phyloP scores from a whole-genome alignment of 768 basidiomycete species.

The Tulasnella sp. region DNA sequence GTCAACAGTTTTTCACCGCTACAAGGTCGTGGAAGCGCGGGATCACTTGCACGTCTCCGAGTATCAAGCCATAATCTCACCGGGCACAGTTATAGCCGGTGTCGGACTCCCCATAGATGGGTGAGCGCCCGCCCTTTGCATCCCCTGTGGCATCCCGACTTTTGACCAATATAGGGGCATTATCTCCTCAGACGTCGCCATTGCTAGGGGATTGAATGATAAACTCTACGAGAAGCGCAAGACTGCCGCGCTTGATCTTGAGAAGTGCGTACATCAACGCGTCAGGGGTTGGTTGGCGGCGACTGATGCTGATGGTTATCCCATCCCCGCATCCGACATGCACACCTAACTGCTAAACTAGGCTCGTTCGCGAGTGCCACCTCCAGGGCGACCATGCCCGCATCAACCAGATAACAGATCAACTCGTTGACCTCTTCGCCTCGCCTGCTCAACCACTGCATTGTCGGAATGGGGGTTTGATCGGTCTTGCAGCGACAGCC shows the following conservation, averaged over 20 bases:
- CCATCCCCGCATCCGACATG: not conserved
- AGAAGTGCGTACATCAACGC: slow-evolving; percentile 51
- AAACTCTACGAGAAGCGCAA: slow-evolving; percentile 97
- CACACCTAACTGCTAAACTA: slow-evolving; percentile 16
- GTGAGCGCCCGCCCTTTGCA: no score
- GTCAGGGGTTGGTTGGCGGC: not conserved
- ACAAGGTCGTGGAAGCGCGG: not conserved
- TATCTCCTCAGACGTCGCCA: slow-evolving; percentile 55
- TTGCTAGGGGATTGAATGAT: slow-evolving; percentile 75
- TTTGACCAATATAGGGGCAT: not conserved
- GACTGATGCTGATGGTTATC: not conserved
- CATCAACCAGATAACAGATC: slow-evolving; percentile 82
- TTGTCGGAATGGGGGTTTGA: slow-evolving; percentile 87
- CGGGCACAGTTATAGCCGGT: not conserved
- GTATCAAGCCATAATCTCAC: not conserved
- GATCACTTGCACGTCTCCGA: not conserved
- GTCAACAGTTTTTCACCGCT: not conserved
- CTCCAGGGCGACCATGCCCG: slow-evolving; percentile 69
- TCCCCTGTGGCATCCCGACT: not conserved
- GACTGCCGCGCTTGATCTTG: slow-evolving; percentile 87
- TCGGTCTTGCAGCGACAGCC: slow-evolving; percentile 92
- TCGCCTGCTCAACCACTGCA: slow-evolving; percentile 74
- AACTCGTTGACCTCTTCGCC: slow-evolving; percentile 89
- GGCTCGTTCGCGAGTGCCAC: slow-evolving; percentile 69
- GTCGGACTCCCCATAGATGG: not conserved